Percentiles rank a stretch among this genome's conserved stretches.
phyloP scores from a whole-genome alignment of 2,329 filamentous ascomycete genomes.

The Aspergillus sp. region DNA sequence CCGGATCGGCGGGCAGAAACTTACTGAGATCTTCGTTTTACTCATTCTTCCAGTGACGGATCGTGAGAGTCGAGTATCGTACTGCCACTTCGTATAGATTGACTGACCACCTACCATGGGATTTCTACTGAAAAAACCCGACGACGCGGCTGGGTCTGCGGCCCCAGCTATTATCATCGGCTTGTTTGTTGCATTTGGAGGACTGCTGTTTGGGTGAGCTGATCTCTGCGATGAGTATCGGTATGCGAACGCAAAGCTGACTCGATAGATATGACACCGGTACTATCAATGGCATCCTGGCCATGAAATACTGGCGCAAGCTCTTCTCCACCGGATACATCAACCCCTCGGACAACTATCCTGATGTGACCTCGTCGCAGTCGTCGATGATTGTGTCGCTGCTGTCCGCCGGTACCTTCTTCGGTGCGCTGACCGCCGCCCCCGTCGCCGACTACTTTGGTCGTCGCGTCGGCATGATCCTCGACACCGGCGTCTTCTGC shows the following conservation, averaged over 20 bases:
- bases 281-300: slow-evolving; percentile 54
- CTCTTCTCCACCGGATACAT: slow-evolving; percentile 34
- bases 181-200: slow-evolving; percentile 59
- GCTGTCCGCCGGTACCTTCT: slow-evolving; percentile 71
- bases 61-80: background rate
- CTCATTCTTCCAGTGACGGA: background rate
- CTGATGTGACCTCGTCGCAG: slow-evolving; percentile 54
- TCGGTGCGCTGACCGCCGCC: slow-evolving; percentile 68
- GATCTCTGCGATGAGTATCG: slow-evolving; percentile 17
- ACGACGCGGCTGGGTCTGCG: slow-evolving; percentile 46
- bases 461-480: slow-evolving; percentile 43
- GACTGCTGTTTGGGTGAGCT: slow-evolving; percentile 56
- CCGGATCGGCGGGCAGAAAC: slow-evolving; percentile 1
- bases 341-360: slow-evolving; percentile 39
- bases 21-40: too few relatives aligned
- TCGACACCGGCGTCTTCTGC: slow-evolving; percentile 32
- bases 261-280: slow-evolving; percentile 50
- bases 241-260: slow-evolving; percentile 3
- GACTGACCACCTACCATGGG: slow-evolving; percentile 32
- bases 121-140: slow-evolving; percentile 46
- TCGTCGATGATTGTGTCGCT: slow-evolving; percentile 67
- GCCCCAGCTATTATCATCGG: slow-evolving; percentile 54
- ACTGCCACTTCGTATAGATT: background rate
- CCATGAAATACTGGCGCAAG: slow-evolving; percentile 46
- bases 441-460: slow-evolving; percentile 50